A percentile compares a stretch with the other conserved stretches of the same genome.
Conservation (phyloP, 2,329 filamentous ascomycete genomes). For the Paecilomyces fulvus region DNA sequence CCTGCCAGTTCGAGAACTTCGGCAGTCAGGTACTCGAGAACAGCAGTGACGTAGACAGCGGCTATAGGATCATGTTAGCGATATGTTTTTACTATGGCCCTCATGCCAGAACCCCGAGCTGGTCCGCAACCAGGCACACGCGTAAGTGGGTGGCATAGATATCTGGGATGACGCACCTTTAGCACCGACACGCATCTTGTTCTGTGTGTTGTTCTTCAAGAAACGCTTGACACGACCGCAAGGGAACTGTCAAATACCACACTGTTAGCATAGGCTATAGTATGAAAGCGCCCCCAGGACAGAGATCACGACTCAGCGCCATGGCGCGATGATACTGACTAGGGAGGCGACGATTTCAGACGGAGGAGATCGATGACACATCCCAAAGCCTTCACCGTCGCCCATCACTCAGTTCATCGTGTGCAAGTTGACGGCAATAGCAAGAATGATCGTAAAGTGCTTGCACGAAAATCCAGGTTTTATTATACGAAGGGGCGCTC, state of each 20-base stretch:
- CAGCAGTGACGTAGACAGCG: slow-evolving; percentile 94
- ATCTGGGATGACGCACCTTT: slow-evolving; percentile 48
- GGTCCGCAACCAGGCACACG: neutral
- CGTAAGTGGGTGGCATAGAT: neutral
- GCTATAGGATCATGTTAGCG: slow-evolving; percentile 39
- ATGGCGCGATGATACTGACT: neutral
- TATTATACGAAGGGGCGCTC: slow-evolving; percentile 1
- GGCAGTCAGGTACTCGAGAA: slow-evolving; percentile 94
- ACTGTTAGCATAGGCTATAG: slow-evolving; percentile 11
- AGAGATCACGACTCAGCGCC: neutral
- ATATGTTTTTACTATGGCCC: slow-evolving; percentile 1
- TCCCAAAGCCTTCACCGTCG: neutral
- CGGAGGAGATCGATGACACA: neutral
- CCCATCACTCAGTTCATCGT: neutral
- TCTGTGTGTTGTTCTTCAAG: slow-evolving; percentile 97
- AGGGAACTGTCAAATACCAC: slow-evolving; percentile 62
- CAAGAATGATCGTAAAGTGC: neutral
- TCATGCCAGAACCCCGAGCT: neutral
- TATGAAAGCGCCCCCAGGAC: neutral
- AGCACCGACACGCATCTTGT: slow-evolving; percentile 98
- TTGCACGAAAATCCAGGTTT: neutral
- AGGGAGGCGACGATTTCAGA: neutral
- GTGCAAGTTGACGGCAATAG: neutral
- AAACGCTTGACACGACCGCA: slow-evolving; percentile 99
- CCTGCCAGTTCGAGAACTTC: slow-evolving; percentile 97